These are phyloP conservation scores for Penicillium sp. DNA, from an alignment of 2,329 filamentous ascomycete genomes.

Conservation along the genomic window DNA sequence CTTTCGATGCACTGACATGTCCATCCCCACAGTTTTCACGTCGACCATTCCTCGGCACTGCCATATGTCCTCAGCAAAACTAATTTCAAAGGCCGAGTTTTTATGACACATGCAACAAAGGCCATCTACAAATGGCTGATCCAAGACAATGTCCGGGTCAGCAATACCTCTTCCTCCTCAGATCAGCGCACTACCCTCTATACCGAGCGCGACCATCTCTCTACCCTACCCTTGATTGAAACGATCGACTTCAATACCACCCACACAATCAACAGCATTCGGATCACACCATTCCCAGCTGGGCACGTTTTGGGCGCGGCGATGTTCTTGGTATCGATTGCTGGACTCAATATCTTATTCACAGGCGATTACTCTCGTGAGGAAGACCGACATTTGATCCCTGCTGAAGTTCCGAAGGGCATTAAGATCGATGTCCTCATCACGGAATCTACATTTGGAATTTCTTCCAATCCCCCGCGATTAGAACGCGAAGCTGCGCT, in stretches of 20 bases:
- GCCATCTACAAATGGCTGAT: constrained; percentile 99
- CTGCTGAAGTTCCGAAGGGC: constrained; percentile 83
- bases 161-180: constrained; percentile 67
- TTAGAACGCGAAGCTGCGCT: constrained; percentile 88
- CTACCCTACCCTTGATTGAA: constrained; percentile 91
- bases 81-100: constrained; percentile 93
- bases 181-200: constrained; percentile 74
- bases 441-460: constrained; percentile 95
- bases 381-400: constrained; percentile 92
- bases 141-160: constrained; percentile 92
- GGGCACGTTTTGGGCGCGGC: constrained; percentile 97
- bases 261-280: constrained; percentile 93
- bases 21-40: constrained; percentile 74
- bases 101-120: constrained; percentile 99
- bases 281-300: constrained; percentile 94
- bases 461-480: constrained; percentile 89
- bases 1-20: constrained; percentile 30
- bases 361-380: constrained; percentile 97
- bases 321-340: constrained; percentile 98
- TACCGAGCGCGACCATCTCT: constrained; percentile 92
- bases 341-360: constrained; percentile 94
- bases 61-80: constrained; percentile 98
- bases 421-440: constrained; percentile 96
- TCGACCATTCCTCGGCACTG: constrained; percentile 97
- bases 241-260: constrained; percentile 98